These are phyloP conservation scores for Phytophthora vignae DNA, from an alignment of 352 stramenopile species.

Conservation along the genomic window DNA sequence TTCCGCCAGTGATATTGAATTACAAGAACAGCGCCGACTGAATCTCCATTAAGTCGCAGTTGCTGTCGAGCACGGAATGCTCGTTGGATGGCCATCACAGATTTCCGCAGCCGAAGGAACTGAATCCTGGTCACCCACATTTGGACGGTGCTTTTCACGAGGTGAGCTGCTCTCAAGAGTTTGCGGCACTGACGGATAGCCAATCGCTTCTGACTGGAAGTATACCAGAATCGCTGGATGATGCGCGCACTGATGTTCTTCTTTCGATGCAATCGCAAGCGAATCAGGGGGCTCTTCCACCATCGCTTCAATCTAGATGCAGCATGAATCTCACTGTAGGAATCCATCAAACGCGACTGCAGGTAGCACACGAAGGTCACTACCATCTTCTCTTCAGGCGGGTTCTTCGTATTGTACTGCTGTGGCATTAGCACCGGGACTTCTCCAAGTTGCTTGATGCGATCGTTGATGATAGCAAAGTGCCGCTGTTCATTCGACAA, in stretches of 20 bases:
- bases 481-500: conserved; percentile 86
- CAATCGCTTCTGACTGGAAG: conserved; percentile 74
- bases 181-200: conserved; percentile 75
- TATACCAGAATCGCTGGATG: conserved; percentile 86
- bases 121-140: conserved; percentile 34
- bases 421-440: conserved; percentile 91
- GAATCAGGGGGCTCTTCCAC: conserved; percentile 71
- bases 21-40: conserved; percentile 26
- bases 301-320: conserved; percentile 88
- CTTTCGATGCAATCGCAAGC: conserved; percentile 61
- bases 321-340: conserved; percentile 93
- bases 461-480: conserved; percentile 88
- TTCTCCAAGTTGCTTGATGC: conserved; percentile 92
- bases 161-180: conserved; percentile 63
- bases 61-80: conserved; percentile 38
- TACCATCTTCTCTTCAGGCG: conserved; percentile 94
- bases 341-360: conserved; percentile 95
- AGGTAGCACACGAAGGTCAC: conserved; percentile 95
- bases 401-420: conserved; percentile 89
- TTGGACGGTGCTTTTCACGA: conserved; percentile 53
- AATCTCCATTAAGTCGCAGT: conserved; percentile 26
- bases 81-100: conserved; percentile 47
- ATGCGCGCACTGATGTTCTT: conserved; percentile 62
- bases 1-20: conserved; percentile 56
- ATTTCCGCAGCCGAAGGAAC: conserved; percentile 39